Conservation (phyloP, 2,329 filamentous ascomycete genomes). For the Xylaria sp. region DNA sequence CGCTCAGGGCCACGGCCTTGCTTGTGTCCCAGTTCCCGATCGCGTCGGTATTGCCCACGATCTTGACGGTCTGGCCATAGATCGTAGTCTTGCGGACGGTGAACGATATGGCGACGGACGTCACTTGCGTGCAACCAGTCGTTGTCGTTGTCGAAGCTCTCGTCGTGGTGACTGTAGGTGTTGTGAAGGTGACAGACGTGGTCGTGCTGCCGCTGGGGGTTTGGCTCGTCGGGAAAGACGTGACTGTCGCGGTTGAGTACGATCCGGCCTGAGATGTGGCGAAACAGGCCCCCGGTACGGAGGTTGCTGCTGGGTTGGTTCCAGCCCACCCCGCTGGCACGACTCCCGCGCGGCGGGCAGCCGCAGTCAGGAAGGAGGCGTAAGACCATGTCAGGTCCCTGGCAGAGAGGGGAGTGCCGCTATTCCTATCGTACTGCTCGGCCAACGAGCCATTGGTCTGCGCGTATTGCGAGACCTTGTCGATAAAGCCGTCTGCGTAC, state of each 20-base stretch:
- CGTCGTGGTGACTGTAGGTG: conserved; percentile 46
- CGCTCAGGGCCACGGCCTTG: conserved; percentile 66
- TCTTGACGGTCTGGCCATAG: conserved; percentile 72
- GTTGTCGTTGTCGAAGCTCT: conserved; percentile 32
- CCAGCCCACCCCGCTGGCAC: conserved; percentile 67
- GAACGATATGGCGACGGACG: conserved; percentile 70
- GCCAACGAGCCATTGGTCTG: conserved; percentile 70
- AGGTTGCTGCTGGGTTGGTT: conserved; percentile 53
- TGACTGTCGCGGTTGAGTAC: conserved; percentile 61
- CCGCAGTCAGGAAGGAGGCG: conserved; percentile 68
- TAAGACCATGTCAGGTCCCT: conserved; percentile 64
- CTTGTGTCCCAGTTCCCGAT: conserved; percentile 71
- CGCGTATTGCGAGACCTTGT: conserved; percentile 71
- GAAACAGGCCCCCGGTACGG: conserved; percentile 61
- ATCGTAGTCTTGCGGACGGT: conserved; percentile 65
- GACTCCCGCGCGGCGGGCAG: conserved; percentile 64
- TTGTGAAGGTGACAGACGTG: conserved; percentile 40
- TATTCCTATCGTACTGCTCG: conserved; percentile 71
- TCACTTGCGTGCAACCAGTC: conserved; percentile 52
- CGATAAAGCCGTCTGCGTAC: conserved; percentile 71
- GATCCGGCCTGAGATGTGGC: conserved; percentile 59
- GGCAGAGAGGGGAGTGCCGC: conserved; percentile 68
- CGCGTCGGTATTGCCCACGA: conserved; percentile 67
- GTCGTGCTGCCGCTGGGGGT: conserved; percentile 53
- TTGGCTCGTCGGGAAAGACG: conserved; percentile 61